These are phyloP conservation scores for Boletus edulis DNA, from an alignment of 768 basidiomycete genomes.

Conservation along the genomic window DNA sequence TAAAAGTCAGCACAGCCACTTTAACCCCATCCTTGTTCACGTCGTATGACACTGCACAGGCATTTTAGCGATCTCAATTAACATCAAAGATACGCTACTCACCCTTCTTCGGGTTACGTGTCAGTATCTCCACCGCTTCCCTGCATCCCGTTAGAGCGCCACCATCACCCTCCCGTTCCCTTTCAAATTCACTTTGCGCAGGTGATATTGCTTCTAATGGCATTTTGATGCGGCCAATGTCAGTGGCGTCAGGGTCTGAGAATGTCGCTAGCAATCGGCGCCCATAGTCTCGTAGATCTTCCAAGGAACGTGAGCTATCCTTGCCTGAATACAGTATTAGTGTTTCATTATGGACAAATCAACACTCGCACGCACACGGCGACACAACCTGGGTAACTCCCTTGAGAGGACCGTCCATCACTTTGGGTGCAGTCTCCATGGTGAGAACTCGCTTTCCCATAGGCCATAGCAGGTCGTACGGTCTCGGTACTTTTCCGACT, in stretches of 20 bases:
- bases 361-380: slow-evolving; percentile 16
- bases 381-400: slow-evolving; percentile 1
- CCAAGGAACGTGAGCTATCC: slow-evolving; percentile 29
- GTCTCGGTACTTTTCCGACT: slow-evolving; percentile 55
- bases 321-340: slow-evolving; percentile 12
- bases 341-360: neutral
- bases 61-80: neutral
- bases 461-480: slow-evolving; percentile 87
- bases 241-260: slow-evolving; percentile 30
- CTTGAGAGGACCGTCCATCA: slow-evolving; percentile 22
- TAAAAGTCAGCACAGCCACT: slow-evolving; percentile 89
- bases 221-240: slow-evolving; percentile 24
- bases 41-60: slow-evolving; percentile 82
- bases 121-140: slow-evolving; percentile 89
- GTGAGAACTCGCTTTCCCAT: slow-evolving; percentile 42
- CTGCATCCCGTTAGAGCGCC: slow-evolving; percentile 56
- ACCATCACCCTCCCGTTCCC: slow-evolving; percentile 41
- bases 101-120: slow-evolving; percentile 89
- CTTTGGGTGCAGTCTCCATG: slow-evolving; percentile 26
- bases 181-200: slow-evolving; percentile 23
- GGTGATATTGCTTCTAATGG: slow-evolving; percentile 27
- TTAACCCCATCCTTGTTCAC: slow-evolving; percentile 90
- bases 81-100: slow-evolving; percentile 14
- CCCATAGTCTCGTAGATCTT: slow-evolving; percentile 54
- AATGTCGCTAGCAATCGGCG: slow-evolving; percentile 47